These are phyloP conservation scores for Nakaseomyces delphensis DNA, from an alignment of 1,139 yeast genomes.

Conservation along the genomic window DNA sequence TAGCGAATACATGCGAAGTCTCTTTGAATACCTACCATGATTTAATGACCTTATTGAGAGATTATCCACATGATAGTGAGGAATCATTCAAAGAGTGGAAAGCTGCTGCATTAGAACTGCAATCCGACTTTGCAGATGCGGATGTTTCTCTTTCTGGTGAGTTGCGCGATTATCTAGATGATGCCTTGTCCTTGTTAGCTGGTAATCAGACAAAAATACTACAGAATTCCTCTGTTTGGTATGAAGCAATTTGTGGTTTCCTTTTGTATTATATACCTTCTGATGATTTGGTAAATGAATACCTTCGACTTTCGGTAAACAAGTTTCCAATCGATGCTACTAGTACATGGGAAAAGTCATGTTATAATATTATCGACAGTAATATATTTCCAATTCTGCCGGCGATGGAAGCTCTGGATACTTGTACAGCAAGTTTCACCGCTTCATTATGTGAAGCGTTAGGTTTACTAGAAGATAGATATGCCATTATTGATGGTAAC, in stretches of 20 bases:
- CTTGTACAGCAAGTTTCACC: conserved; percentile 58
- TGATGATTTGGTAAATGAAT: conserved; percentile 37
- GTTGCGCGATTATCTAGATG: conserved; percentile 24
- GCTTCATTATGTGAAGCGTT: conserved; percentile 58
- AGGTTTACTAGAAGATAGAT: conserved; percentile 43
- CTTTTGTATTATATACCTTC: conserved; percentile 56
- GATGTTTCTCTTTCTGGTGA: conserved; percentile 22
- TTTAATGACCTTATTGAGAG: conserved; percentile 32
- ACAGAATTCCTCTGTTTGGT: conserved; percentile 46
- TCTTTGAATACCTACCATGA: conserved; percentile 40
- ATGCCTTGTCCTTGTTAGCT: conserved; percentile 22
- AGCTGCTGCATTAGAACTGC: conserved; percentile 23
- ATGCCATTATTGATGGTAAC: conserved; percentile 14
- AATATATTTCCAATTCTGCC: conserved; percentile 53
- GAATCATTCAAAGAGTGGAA: conserved; percentile 35
- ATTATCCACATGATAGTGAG: conserved; percentile 31
- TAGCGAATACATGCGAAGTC: conserved; percentile 18
- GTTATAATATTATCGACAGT: conserved; percentile 51
- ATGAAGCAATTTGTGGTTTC: conserved; percentile 57
- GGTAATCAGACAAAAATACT: conserved; percentile 26
- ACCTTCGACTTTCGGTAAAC: conserved; percentile 31
- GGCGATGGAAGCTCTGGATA: conserved; percentile 52
- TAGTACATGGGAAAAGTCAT: conserved; percentile 51
- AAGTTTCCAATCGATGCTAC: conserved; percentile 35
- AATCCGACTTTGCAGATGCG: conserved; percentile 21